Percentiles rank a stretch among this genome's conserved stretches.
Conservation (phyloP, 2,329 filamentous ascomycete genomes). For the Fusarium sp. region DNA sequence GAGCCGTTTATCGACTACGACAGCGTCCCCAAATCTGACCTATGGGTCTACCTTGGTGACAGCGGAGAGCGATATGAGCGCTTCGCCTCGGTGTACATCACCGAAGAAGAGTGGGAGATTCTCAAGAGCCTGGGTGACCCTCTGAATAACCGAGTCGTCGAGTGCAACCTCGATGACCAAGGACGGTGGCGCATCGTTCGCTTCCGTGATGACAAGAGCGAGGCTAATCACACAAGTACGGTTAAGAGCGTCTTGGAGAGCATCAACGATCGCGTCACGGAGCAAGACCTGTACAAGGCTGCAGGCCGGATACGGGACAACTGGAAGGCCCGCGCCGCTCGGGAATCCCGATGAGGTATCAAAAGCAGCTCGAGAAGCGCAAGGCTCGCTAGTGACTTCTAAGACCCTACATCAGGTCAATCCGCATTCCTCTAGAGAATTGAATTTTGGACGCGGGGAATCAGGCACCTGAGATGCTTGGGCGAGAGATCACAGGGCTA, state of each 20-base stretch:
- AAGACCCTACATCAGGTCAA: not conserved
- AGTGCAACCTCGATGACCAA: constrained; percentile 84
- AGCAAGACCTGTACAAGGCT: constrained; percentile 80
- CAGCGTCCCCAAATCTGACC: constrained; percentile 76
- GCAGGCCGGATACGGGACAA: constrained; percentile 79
- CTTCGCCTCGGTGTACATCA: constrained; percentile 77
- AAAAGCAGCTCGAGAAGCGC: constrained; percentile 2
- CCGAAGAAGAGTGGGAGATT: constrained; percentile 83
- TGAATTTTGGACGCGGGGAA: not conserved
- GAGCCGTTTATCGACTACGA: constrained; percentile 82
- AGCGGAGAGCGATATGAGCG: constrained; percentile 67
- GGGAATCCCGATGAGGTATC: constrained; percentile 67
- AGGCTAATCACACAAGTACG: constrained; percentile 89
- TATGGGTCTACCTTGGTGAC: constrained; percentile 77
- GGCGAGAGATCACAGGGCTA: not conserved
- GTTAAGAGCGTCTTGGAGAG: constrained; percentile 90
- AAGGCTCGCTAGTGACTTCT: not conserved
- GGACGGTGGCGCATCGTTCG: constrained; percentile 87
- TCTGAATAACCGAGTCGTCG: constrained; percentile 88
- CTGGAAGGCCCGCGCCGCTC: constrained; percentile 72
- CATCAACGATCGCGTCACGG: constrained; percentile 85
- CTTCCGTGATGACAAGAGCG: constrained; percentile 91
- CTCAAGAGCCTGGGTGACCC: constrained; percentile 80
- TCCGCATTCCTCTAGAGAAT: not conserved
- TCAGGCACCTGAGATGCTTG: not conserved